Conservation (phyloP, 768 basidiomycete genomes). For the Filobasidium wieringae region DNA sequence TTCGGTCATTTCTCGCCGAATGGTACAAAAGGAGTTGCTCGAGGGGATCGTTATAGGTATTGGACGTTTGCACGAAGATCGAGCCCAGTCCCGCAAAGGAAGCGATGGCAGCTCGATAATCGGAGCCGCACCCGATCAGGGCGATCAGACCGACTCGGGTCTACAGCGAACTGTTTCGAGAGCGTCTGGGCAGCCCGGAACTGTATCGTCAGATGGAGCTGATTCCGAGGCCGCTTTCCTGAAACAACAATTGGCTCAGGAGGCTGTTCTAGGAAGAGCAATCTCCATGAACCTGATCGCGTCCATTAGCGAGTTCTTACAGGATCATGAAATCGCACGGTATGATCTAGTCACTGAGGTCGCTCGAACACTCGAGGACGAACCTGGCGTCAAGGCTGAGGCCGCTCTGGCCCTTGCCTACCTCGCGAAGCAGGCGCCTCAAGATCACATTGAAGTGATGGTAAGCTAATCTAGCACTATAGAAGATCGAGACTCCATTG, state of each 20-base stretch:
- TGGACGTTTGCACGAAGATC: constrained; percentile 53
- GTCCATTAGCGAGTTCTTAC: constrained; percentile 54
- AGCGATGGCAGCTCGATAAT: neutral
- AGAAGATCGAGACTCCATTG: neutral
- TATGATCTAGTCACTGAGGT: constrained; percentile 39
- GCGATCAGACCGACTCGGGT: neutral
- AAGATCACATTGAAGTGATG: constrained; percentile 54
- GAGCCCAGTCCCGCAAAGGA: constrained; percentile 27
- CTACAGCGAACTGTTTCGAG: neutral
- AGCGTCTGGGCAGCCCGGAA: neutral
- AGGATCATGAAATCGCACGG: constrained; percentile 20
- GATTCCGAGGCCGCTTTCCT: constrained; percentile 17
- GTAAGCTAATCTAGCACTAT: constrained; percentile 47
- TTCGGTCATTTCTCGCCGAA: constrained; percentile 44
- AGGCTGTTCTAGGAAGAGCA: constrained; percentile 71
- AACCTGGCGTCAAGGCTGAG: constrained; percentile 40
- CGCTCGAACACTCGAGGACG: constrained; percentile 56
- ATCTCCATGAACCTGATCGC: constrained; percentile 91
- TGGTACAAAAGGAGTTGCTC: constrained; percentile 70
- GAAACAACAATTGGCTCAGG: constrained; percentile 44
- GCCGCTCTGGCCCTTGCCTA: constrained; percentile 80
- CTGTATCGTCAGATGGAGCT: neutral
- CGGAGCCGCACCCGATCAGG: neutral
- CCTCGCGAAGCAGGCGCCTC: constrained; percentile 73
- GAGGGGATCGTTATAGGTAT: constrained; percentile 82